phyloP scores from a whole-genome alignment of 1,284 basidiomycete genomes.

The Tylopilus sp. region DNA sequence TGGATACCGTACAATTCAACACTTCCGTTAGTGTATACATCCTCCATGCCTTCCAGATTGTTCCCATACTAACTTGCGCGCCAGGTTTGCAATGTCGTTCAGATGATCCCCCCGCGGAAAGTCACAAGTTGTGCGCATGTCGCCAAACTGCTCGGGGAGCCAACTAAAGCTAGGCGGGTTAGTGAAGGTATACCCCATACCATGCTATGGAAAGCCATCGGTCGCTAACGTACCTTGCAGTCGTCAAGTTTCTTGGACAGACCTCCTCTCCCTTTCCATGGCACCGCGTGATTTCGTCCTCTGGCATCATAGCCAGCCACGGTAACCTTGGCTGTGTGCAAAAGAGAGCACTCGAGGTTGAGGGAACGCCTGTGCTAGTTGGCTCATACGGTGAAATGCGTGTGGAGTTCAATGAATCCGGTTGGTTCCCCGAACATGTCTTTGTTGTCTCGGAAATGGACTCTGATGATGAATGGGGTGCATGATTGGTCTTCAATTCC shows the following conservation, averaged over 20 bases:
- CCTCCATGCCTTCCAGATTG: too few species aligned
- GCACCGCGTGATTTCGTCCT: constrained; percentile 35
- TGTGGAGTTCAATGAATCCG: constrained; percentile 22
- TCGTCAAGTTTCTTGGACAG: constrained; percentile 33
- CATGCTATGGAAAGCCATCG: background rate
- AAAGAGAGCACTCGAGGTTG: constrained; percentile 26
- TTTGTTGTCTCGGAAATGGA: constrained; percentile 17
- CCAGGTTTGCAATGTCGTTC: constrained; percentile 32
- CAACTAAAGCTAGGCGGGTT: constrained; percentile 29
- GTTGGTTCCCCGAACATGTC: constrained; percentile 33
- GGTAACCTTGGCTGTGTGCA: constrained; percentile 22
- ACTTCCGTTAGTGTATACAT: constrained; percentile 21
- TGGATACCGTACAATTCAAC: constrained; percentile 33
- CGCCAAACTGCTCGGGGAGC: constrained; percentile 31
- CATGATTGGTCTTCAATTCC: constrained; percentile 15
- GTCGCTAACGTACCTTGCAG: constrained; percentile 3
- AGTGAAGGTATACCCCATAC: constrained; percentile 24
- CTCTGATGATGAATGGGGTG: constrained; percentile 31
- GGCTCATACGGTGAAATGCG: constrained; percentile 33
- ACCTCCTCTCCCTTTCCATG: constrained; percentile 28
- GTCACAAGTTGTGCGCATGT: constrained; percentile 34
- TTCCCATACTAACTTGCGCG: background rate
- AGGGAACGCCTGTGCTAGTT: constrained; percentile 26
- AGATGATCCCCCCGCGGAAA: constrained; percentile 30
- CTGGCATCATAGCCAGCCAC: constrained; percentile 29